Conservation (phyloP, 768 basidiomycete species). For the Sporobolomyces pararoseus region DNA sequence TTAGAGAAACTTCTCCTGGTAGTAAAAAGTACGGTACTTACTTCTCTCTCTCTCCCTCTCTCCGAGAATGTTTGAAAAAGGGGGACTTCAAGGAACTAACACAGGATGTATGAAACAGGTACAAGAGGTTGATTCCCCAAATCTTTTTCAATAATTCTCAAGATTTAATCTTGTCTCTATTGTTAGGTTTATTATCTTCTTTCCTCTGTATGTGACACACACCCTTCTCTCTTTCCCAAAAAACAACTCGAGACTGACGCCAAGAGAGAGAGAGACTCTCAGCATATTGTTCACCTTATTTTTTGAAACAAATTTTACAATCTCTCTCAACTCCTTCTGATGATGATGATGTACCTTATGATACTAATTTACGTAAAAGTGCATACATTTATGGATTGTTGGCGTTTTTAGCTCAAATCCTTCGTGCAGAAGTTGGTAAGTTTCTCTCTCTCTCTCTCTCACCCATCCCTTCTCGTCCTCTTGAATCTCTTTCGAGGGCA, state of each 20-base stretch:
- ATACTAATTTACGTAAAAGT: conserved; percentile 8
- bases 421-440: conserved; percentile 31
- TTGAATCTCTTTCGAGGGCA: too few species aligned
- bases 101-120: neutral
- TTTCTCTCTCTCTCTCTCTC: neutral
- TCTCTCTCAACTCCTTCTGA: conserved; percentile 10
- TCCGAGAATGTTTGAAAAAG: neutral
- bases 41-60: neutral
- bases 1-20: conserved; percentile 3
- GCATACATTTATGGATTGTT: conserved; percentile 42
- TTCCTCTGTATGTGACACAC: conserved; percentile 13
- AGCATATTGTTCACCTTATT: conserved; percentile 32
- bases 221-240: neutral
- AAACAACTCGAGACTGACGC: neutral
- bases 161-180: conserved; percentile 27
- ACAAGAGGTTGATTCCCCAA: conserved; percentile 23
- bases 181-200: conserved; percentile 19
- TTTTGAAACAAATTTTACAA: conserved; percentile 37
- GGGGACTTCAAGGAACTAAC: too few species aligned
- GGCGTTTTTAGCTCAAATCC: conserved; percentile 38
- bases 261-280: neutral
- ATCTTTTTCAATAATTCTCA: conserved; percentile 37
- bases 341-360: too few species aligned
- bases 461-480: neutral
- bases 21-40: neutral